Base-by-base conservation (phyloP, 1,284 basidiomycete genomes). In the Grifola frondosa region DNA sequence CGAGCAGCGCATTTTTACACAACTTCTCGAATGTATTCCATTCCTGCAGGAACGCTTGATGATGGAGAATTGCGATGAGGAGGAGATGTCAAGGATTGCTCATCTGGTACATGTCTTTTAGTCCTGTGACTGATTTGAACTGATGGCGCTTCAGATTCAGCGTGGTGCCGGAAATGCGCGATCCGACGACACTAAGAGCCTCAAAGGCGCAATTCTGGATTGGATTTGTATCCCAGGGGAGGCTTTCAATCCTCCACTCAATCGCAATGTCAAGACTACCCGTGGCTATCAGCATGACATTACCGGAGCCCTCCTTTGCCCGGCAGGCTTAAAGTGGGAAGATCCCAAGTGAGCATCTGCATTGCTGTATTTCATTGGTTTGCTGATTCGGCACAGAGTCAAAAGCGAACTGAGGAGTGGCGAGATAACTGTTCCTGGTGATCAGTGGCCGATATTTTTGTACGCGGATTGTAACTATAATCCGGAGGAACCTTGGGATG, bases 401-500 rank as follows among this genome's bases (percentile, higher is more conserved):
- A 33, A 35, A 34, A n/a, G 19, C 20, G 28, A 30, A 16, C 30
- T 48, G 13, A 6, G 30, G 10, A 48, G 22, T 39, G 35, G 42
- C 12, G 24, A 39, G 23, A 6, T 48, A 28, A n/a, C 24, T 5
- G 31, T 44, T 3, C n/a, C 35, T 11, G 41, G 48, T 6, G 48
- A 50, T 28, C 36, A 39, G 15, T 50, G 46, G 48, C 48, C 46
- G 1, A 29, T 50, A 5, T 43, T 50, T 16, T 25, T 48, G 1
- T 50, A 48, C 30, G 17, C 15, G 1, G 25, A 21, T 13, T 35
- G 30, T 4, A 28, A 12, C 5, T 50, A 48, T 24, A 37, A 50
- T 25, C 40, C 35, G n/a, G 26, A 47, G 24, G 40, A 48, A 13
- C 45, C 48, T 23, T 50, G 48, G 48, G 31, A 48, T 12, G 48